Base-by-base conservation (phyloP, 176 grass and related monocot genomes). In the Pontederia paniculata region DNA sequence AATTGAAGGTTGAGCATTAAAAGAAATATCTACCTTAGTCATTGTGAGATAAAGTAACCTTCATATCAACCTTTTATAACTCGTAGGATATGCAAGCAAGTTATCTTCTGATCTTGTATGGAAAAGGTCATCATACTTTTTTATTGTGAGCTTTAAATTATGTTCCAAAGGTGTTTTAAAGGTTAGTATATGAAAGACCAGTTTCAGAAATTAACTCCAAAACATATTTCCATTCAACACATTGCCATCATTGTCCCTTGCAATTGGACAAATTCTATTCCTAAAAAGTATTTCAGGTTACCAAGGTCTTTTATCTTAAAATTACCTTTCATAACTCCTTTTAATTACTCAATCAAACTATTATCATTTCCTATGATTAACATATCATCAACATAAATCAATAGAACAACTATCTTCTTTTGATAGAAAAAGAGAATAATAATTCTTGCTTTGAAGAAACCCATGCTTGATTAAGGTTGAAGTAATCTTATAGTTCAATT, bases 191-290 rank as follows among this genome's bases (percentile, higher is more conserved):
- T 9, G 60, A 3, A 41, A 58, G 48, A 2, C 68, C 42, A 5
- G 15, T 50, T 71, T 60, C 31, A 17, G 44, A 45, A 21, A 71
- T 11, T 8, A 71, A 50, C 9, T 71, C 68, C 2, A 71, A n/a
- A 60, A 12, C 0, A 31, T 71, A 71, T 11, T 71, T 71, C 16
- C 41, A n/a, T 28, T 48, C 21, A 65, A 10, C 9, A 20, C 45
- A 21, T 48, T 65, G 7, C 5, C 42, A 12, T 16, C 23, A 10
- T 17, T 16, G 17, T 12, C 15, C 12, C 47, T 10, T 48, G 61
- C 61, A 65, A 65, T 43, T 49, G n/a, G n/a, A n/a, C n/a, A n/a
- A n/a, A n/a, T n/a, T 66, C 43, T 21, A 66, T 50, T 5, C 62
- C 44, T 0, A 66, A 21, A 21, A 28, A 66, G 50, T 66, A 66